These are phyloP conservation scores for Blastomyces gilchristii DNA, from an alignment of 2,329 filamentous ascomycete genomes.

Conservation along the genomic window DNA sequence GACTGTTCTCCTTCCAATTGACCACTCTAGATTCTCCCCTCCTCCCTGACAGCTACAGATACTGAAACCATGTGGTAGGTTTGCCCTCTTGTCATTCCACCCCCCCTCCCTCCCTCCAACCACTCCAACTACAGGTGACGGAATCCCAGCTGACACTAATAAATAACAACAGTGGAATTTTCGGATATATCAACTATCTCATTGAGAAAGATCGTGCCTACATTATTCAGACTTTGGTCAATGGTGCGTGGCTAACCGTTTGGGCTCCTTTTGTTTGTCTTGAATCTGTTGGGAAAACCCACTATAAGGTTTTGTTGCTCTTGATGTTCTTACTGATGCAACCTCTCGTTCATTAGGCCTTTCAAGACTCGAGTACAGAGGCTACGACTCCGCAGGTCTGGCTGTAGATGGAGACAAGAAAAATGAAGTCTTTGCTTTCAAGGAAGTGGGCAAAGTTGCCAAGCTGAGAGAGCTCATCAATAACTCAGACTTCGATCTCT, in stretches of 20 bases:
- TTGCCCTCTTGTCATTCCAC: background rate
- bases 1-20: background rate
- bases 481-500: slow-evolving; percentile 69
- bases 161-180: slow-evolving; percentile 64
- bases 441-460: slow-evolving; percentile 98
- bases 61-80: slow-evolving; percentile 6
- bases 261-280: background rate
- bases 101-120: too few species aligned
- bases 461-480: slow-evolving; percentile 92
- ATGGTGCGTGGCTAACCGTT: slow-evolving; percentile 53
- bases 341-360: slow-evolving; percentile 52
- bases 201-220: slow-evolving; percentile 97
- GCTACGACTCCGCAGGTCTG: slow-evolving; percentile 94
- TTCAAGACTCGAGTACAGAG: slow-evolving; percentile 92
- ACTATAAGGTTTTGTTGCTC: background rate
- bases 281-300: slow-evolving; percentile 5
- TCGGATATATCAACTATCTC: slow-evolving; percentile 98
- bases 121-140: background rate
- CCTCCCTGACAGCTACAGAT: background rate
- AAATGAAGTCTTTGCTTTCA: slow-evolving; percentile 93
- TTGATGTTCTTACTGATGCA: slow-evolving; percentile 13
- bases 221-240: slow-evolving; percentile 91
- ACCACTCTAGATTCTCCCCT: background rate
- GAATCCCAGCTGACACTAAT: background rate
- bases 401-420: slow-evolving; percentile 97